phyloP scores from a whole-genome alignment of 306 rosid species.

The Vicia faba region DNA sequence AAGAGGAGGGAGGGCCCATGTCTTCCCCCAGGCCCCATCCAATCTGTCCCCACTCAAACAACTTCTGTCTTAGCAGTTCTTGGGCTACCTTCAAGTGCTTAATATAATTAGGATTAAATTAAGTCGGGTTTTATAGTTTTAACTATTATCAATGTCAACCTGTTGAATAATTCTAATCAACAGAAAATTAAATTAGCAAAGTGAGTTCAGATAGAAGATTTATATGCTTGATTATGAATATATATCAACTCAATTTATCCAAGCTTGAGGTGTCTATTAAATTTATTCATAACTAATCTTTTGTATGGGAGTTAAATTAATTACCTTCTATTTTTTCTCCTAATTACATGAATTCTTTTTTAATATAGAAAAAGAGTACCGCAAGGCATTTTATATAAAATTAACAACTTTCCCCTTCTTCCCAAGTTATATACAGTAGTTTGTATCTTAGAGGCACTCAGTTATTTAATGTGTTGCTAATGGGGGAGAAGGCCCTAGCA shows the following conservation, averaged over 20 bases:
- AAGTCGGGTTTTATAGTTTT: constrained; percentile 1
- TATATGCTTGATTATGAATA: constrained; percentile 15
- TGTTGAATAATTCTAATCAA: neutral
- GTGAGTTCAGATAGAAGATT: neutral
- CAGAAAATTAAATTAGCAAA: neutral
- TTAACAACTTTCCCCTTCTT: neutral
- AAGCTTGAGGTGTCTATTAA: neutral
- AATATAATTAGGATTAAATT: neutral
- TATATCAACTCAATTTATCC: neutral
- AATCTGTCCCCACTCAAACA: neutral
- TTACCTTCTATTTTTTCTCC: neutral
- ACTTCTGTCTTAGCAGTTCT: constrained; percentile 14
- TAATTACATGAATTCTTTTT: neutral
- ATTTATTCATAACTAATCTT: neutral
- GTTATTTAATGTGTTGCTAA: constrained; percentile 8
- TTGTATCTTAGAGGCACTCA: constrained; percentile 9
- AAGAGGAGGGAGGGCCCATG: neutral
- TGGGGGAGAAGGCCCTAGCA: constrained; percentile 15
- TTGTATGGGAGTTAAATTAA: constrained; percentile 4
- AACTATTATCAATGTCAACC: neutral
- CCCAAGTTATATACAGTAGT: neutral
- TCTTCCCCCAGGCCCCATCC: neutral
- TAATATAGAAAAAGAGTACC: neutral
- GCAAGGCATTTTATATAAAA: neutral
- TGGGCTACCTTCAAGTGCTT: neutral